Evolutionary conservation across 805 yeast species (phyloP).

Genomic region (Saturnispora kantuleensis): DNA sequence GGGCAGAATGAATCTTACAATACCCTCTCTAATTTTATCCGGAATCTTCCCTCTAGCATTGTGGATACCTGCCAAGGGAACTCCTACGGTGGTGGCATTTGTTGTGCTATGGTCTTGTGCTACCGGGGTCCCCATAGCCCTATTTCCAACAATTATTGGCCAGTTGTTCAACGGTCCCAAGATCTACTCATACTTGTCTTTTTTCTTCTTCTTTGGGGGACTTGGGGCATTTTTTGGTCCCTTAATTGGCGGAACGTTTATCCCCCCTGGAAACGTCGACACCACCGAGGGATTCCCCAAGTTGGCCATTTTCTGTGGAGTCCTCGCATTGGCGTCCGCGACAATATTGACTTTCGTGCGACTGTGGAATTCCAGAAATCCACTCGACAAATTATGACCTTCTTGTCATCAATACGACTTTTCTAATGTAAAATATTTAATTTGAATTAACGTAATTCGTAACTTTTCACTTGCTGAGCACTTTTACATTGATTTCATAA

Average conservation of each 20-base stretch:
- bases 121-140: slow-evolving; percentile 27
- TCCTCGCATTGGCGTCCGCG: slow-evolving; percentile 17
- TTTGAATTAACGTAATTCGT: not conserved
- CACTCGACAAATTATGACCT: not conserved
- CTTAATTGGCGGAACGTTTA: slow-evolving; percentile 26
- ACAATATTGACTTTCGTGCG: slow-evolving; percentile 9
- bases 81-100: slow-evolving; percentile 28
- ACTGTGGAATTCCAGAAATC: slow-evolving; percentile 1
- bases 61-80: slow-evolving; percentile 37
- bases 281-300: slow-evolving; percentile 22
- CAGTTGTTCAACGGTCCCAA: slow-evolving; percentile 26
- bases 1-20: slow-evolving; percentile 32
- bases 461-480: too few relatives aligned
- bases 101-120: slow-evolving; percentile 27
- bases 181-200: slow-evolving; percentile 22
- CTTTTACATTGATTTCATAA: too few relatives aligned
- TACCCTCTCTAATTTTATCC: slow-evolving; percentile 27
- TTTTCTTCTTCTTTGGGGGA: slow-evolving; percentile 22
- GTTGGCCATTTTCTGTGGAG: slow-evolving; percentile 26
- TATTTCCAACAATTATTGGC: slow-evolving; percentile 26
- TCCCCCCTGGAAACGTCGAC: slow-evolving; percentile 18
- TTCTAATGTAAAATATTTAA: not conserved
- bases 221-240: slow-evolving; percentile 29
- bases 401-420: not conserved
- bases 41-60: slow-evolving; percentile 32